These are phyloP conservation scores for Trichoderma afroharzianum DNA, from an alignment of 2,329 filamentous ascomycete genomes.

Conservation along the genomic window DNA sequence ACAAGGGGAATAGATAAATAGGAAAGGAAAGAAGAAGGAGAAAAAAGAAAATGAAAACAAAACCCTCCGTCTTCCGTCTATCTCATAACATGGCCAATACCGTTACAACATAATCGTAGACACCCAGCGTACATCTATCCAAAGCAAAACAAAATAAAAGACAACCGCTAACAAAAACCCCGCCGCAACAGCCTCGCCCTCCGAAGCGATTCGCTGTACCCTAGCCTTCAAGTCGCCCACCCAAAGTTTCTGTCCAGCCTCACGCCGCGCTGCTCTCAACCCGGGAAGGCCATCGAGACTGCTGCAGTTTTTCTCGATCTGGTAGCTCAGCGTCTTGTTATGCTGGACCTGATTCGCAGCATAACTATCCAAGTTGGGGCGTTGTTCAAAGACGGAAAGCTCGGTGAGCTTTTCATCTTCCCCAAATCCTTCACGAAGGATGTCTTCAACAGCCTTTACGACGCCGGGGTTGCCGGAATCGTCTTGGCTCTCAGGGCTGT, in stretches of 20 bases:
- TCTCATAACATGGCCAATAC: constrained; percentile 2
- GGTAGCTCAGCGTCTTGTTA: constrained; percentile 52
- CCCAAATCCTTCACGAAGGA: constrained; percentile 26
- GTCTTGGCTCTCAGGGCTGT: constrained; percentile 27
- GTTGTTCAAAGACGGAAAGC: constrained; percentile 46
- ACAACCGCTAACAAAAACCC: constrained; percentile 33
- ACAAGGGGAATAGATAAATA: not conserved
- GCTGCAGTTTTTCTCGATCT: constrained; percentile 49
- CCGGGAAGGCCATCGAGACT: constrained; percentile 60
- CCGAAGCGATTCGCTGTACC: constrained; percentile 26
- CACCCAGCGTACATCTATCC: constrained; percentile 18
- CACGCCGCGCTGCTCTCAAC: constrained; percentile 49
- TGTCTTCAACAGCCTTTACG: constrained; percentile 20
- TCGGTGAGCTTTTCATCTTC: constrained; percentile 31
- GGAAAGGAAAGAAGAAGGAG: not conserved
- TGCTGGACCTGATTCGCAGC: constrained; percentile 45
- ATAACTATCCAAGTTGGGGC: constrained; percentile 54
- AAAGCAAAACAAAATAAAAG: constrained; percentile 30
- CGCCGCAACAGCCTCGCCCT: constrained; percentile 31
- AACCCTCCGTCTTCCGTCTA: not conserved
- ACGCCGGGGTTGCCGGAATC: not conserved
- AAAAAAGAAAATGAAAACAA: not conserved
- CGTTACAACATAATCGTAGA: constrained; percentile 2
- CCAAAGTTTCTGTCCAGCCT: constrained; percentile 45
- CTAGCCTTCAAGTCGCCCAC: constrained; percentile 37